Base-by-base conservation (phyloP, 208 protist genomes). In the Crithidia bombi region DNA sequence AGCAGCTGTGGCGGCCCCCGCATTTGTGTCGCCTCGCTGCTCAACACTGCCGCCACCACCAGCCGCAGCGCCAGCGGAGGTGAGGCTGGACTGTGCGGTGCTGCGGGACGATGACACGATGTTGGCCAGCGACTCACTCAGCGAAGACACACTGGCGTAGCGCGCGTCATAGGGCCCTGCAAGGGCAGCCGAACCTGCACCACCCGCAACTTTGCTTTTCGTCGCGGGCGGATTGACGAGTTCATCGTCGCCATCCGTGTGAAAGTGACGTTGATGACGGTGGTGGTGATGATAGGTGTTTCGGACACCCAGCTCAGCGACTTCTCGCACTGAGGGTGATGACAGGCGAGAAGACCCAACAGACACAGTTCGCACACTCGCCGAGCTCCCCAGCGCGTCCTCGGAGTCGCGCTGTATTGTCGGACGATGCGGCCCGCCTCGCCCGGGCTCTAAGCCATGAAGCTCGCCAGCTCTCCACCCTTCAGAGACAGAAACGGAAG, bases 81-180 rank as follows among this genome's bases (percentile, higher is more conserved):
- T 75, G 61, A 75, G 44, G n/a, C 70, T 75, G 15, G 70, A 75
- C 35, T 58, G 70, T 2, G 70, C 70, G 7, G 70, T 93, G 52
- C 72, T 83, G 43, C 75, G 73, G 7, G 85, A 88, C 2, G 81
- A 83, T 12, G 87, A 90, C 28, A 86, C 43, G 39, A 87, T 61
- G 51, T 82, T 81, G 19, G 59, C 75, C 15, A 88, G 50, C 19
- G 75, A 83, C 46, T 68, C 75, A 46, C 69, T 76, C 38, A 83
- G 65, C 5, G 63, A 46, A 21, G 81, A 83, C 23, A 82, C 61
- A 46, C 46, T 67, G 44, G 79, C 79, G 51, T 69, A 75, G 41
- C 73, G 78, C 28, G 62, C 36, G 36, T 80, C 71, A 35, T 25
- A 57, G 36, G 41, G 52, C 23, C 62, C 70, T 17, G 26, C 7